A percentile compares a stretch with the other conserved stretches of the same genome.
These are phyloP conservation scores for Rhodotorula sp. DNA, from an alignment of 1,284 basidiomycete genomes.

Conservation along the genomic window DNA sequence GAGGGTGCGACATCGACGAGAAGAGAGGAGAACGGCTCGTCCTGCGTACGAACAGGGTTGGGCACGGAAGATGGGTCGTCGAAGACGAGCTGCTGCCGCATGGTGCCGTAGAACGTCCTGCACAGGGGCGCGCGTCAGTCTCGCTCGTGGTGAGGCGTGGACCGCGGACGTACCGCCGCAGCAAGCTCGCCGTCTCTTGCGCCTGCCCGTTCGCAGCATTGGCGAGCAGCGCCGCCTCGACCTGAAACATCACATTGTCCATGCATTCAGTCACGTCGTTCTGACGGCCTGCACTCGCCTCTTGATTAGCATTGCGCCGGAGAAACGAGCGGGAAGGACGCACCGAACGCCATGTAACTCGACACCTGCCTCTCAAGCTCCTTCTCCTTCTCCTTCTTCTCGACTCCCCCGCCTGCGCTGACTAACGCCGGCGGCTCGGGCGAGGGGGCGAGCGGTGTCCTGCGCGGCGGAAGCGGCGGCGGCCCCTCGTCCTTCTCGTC, in stretches of 20 bases:
- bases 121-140: not conserved
- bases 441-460: constrained; percentile 43
- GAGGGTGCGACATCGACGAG: constrained; percentile 78
- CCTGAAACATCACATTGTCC: constrained; percentile 98
- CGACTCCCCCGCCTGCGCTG: not conserved
- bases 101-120: constrained; percentile 39
- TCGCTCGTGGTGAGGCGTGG: constrained; percentile 4
- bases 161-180: constrained; percentile 28
- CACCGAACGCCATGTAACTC: constrained; percentile 80
- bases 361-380: constrained; percentile 35
- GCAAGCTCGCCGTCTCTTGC: constrained; percentile 11
- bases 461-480: constrained; percentile 64
- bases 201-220: constrained; percentile 38
- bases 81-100: constrained; percentile 32
- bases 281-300: constrained; percentile 55
- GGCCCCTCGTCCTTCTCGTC: constrained; percentile 45
- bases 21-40: constrained; percentile 89
- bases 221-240: constrained; percentile 82
- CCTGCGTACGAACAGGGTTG: constrained; percentile 48
- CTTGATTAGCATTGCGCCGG: no score
- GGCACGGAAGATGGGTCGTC: constrained; percentile 8
- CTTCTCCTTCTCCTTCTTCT: constrained; percentile 10
- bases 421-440: not conserved
- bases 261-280: constrained; percentile 98
- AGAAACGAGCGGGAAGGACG: constrained; percentile 41